Conservation (phyloP, 139 green algal genomes). For the Haematococcus lacustris region DNA sequence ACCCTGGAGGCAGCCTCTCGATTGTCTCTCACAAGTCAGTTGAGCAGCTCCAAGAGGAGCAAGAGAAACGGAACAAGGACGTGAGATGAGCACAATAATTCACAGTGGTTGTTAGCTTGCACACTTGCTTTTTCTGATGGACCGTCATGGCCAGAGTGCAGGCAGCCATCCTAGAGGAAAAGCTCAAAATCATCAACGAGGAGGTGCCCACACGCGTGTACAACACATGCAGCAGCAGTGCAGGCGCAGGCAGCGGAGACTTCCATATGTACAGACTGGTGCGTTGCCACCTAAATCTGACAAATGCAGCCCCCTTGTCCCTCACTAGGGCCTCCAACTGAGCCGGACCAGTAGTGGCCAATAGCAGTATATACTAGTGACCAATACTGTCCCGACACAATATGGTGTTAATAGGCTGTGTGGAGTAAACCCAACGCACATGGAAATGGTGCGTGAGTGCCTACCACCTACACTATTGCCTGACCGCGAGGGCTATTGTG, state of each 20-base stretch:
- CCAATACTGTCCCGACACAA: too few relatives aligned
- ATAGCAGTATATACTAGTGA: too few relatives aligned
- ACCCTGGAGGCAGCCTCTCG: background rate
- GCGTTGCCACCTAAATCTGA: too few relatives aligned
- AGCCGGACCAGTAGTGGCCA: too few relatives aligned
- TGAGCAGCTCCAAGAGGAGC: slow-evolving; percentile 10
- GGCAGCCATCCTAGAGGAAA: slow-evolving; percentile 74
- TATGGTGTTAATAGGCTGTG: too few relatives aligned
- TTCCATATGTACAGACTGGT: slow-evolving; percentile 83
- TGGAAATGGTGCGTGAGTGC: too few relatives aligned
- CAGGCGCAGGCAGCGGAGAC: slow-evolving; percentile 77
- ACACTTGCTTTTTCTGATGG: background rate
- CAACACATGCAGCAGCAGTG: slow-evolving; percentile 71
- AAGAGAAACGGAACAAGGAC: slow-evolving; percentile 27
- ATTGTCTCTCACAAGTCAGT: slow-evolving; percentile 6
- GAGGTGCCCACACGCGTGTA: slow-evolving; percentile 63
- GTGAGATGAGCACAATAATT: background rate
- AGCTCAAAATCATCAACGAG: slow-evolving; percentile 79
- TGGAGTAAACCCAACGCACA: too few relatives aligned
- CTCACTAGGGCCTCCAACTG: too few relatives aligned
- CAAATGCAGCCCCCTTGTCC: too few relatives aligned
- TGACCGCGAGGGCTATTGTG: too few relatives aligned
- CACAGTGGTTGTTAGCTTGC: background rate
- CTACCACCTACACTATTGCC: too few relatives aligned
- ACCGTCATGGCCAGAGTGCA: too few relatives aligned